Evolutionary conservation across 2,329 filamentous ascomycete species (phyloP), one percentile per base, ranked within the genome.

Genomic region (Cucurbitaria berberidis): DNA sequence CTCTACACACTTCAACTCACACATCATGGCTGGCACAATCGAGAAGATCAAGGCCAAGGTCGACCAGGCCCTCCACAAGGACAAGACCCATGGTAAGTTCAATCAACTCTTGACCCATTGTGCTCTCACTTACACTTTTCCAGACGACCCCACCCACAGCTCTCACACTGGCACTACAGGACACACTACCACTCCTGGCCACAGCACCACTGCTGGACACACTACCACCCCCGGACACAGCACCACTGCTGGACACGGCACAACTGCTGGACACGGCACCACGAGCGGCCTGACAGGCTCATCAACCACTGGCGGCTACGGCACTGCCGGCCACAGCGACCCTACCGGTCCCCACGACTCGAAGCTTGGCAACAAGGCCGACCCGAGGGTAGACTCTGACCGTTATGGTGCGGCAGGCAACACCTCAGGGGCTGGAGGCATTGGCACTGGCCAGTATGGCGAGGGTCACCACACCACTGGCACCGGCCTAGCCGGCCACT

Each of bases 41-140:
- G 68, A 74, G 3, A 73, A 74, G 63, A 66, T 74, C 60, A 74
- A 74, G 69, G 64, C 66, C 48, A 74, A 73, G 70, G 72, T 73
- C 63, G 70, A 74, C 55, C 55, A 69, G 30, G 65, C 70, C 52
- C 66, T 74, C 44, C 70, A 72, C 63, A 72, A 73, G 66, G 68
- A 74, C 60, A 68, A 70, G 60, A 61, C 54, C 24, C 59, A 63
- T 52, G 55, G 62, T 66, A 48, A 51, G 63, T 46, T 15, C 1
- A 1, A 18, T 21, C 3, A 3, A n/a, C 2, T 4, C n/a, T 16
- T 24, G 16, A 34, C 5, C 5, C 9, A n/a, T 27, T 19, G 15
- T 27, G 18, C 32, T 16, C 22, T 45, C 21, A 40, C 56, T 61
- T 22, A 59, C 49, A 40, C n/a, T 8, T 26, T 18, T 15, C 18